Base-by-base conservation (phyloP, 2,329 filamentous ascomycete species). In the Sporothrix brasiliensis region DNA sequence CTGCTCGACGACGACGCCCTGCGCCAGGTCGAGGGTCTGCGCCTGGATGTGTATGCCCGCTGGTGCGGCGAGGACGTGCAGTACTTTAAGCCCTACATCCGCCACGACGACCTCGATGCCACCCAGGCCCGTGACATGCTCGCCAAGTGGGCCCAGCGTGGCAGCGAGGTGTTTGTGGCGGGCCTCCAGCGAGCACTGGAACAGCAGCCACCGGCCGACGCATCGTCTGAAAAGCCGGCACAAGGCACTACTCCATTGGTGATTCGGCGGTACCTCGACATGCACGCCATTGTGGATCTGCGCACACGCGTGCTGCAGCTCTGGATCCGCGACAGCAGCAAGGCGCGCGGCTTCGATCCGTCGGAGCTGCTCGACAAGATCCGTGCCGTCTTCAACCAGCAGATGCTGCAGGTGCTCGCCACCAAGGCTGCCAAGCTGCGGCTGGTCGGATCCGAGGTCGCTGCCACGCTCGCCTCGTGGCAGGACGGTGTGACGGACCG, bases 41-140 rank as follows among this genome's bases (percentile, higher is more conserved):
- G 91, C 49, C 81, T 97, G 34, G 93, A 97, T 76, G 81, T 95
- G 11, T 89, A 92, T 76, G 88, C 90, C 73, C 85, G 86, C 24
- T 97, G 93, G 91, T 91, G 95, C 73, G 86, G 91, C 21, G 89
- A 93, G 9, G 92, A 96, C 72, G 91, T 97, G 54, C 88, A 87
- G 61, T 91, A 91, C 74, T 97, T 96, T 77, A 94, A 89, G 0
- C 94, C 94, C 0, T 97, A 93, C 81, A 91, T 96, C 49, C 89
- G 92, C 41, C 89, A 96, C 75, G 92, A 94, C 74, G 91, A 95
- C 74, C 79, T 92, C 4, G 86, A 89, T 30, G 87, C 85, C 24
- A 80, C 82, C 30, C 85, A 88, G 72, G 87, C 87, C 0, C 84
- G 85, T 54, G 85, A 87, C 2, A 87, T 87, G 78, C 83, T 92